Base-by-base conservation (phyloP, 371 early-diverging fungal species). In the Encephalitozoon hellem region DNA sequence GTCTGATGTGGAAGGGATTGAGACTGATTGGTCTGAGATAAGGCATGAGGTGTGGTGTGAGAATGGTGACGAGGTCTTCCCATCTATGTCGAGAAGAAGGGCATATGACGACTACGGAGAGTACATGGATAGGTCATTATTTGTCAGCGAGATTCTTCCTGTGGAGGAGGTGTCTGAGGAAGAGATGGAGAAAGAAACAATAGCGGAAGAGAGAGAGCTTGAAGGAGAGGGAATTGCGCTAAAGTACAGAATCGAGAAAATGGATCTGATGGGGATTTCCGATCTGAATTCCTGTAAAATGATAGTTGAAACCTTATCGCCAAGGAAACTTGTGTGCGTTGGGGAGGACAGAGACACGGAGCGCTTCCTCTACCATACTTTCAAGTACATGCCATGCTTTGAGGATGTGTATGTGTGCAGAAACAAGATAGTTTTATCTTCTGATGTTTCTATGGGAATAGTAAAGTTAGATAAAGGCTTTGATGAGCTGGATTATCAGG, bases 91-190 rank as follows among this genome's bases (percentile, higher is more conserved):
- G 25, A 79, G 69, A 30, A 55, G 71, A 67, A 74, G 76, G 67
- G 68, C 70, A 41, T 69, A 74, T 18, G 78, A 82, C 49, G 77
- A 82, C 42, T 82, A 82, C 67, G 82, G 82, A 25, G 82, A 82
- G 64, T 73, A 74, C 28, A 30, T 74, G 21, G 53, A 74, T 30
- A 47, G 41, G 65, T 47, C 45, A 3, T 65, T 65, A 15, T 76
- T 76, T 53, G 43, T 49, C 18, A 42, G 18, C 8, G 42, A 69
- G 30, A 54, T 53, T 68, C 9, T 54, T n/a, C 15, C 38, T 38
- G 38, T n/a, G 43, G 47, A 67, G 38, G 69, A 69, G 9, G 25
- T 53, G 9, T 41, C 42, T n/a, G 54, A 69, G 41, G 65, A 49
- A 42, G 0, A 42, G n/a, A 38, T 47, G 23, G 41, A 51, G 49